phyloP scores from a whole-genome alignment of 2,329 filamentous ascomycete species.

The Monosporascus sp. region DNA sequence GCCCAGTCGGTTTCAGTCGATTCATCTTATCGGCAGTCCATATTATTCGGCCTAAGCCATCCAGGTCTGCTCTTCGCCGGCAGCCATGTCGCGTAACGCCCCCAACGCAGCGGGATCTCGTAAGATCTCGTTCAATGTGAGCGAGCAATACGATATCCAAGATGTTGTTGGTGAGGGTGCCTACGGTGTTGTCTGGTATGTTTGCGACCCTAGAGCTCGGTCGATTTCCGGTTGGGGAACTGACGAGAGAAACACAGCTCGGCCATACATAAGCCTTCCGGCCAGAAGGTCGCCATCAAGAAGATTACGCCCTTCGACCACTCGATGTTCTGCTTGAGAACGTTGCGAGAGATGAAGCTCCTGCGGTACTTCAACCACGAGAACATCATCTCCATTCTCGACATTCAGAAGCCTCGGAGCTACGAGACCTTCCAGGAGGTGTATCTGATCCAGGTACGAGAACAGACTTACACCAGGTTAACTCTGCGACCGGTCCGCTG shows the following conservation, averaged over 20 bases:
- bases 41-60: not conserved
- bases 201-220: slow-evolving; percentile 9
- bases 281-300: slow-evolving; percentile 99
- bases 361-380: slow-evolving; percentile 99
- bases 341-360: slow-evolving; percentile 97
- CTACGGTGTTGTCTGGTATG: slow-evolving; percentile 96
- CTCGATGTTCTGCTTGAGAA: slow-evolving; percentile 97
- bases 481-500: slow-evolving; percentile 7
- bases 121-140: slow-evolving; percentile 99
- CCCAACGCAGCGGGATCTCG: slow-evolving; percentile 61
- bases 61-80: slow-evolving; percentile 2
- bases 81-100: slow-evolving; percentile 50
- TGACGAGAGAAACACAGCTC: slow-evolving; percentile 53
- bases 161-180: slow-evolving; percentile 98
- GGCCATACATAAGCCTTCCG: slow-evolving; percentile 93
- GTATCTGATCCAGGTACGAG: slow-evolving; percentile 87
- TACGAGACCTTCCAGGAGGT: slow-evolving; percentile 97
- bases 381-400: slow-evolving; percentile 98
- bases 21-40: not conserved
- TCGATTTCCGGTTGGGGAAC: not conserved
- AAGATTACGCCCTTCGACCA: slow-evolving; percentile 99
- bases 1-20: not conserved
- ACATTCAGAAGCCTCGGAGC: slow-evolving; percentile 96
- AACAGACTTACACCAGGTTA: slow-evolving; percentile 4
- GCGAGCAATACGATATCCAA: slow-evolving; percentile 98